Base-by-base conservation (phyloP, 495 filamentous ascomycete genomes). In the Xylaria cubensis region DNA sequence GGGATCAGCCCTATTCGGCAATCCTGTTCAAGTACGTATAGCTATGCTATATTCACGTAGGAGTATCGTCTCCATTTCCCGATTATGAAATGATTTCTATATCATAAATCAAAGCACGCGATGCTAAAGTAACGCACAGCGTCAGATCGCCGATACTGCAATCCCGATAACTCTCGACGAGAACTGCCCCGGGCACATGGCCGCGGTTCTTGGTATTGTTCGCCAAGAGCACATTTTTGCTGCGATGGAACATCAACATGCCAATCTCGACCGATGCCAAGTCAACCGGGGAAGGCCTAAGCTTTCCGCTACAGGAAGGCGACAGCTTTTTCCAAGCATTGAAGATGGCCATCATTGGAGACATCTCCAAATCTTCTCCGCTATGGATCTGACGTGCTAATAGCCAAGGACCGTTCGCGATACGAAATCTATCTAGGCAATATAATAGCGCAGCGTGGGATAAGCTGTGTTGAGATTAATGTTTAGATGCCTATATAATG, bases 221-320 rank as follows among this genome's bases (percentile, higher is more conserved):
- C 29, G 64, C 64, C 64, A 67, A 67, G 64, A 66, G 26, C 46
- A 55, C 42, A 65, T 1, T 24, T 48, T 50, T 42, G 26, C 41
- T 32, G 12, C 9, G 24, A 50, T 41, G 19, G 42, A 46, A 64
- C 41, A 34, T 64, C 26, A 26, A 64, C 42, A 64, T 34, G 42
- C 62, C 62, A 64, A 66, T 66, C 64, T 51, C 32, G 46, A 53
- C 64, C 29, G 44, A 39, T 59, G 67, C 67, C 67, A 69, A 69
- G 67, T 69, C 67, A 39, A 69, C 67, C 51, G 24, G 67, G 46
- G 39, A 69, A 61, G 67, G 24, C 24, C 53, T 61, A 53, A 68
- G 39, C 24, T 69, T 69, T 42, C 67, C 67, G 19, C 15, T 29
- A 58, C 51, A 61, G 67, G 67, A 51, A 69, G 67, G 67, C 67